These are phyloP conservation scores for Rhazya stricta DNA, from an alignment of 257 asterid genomes.

Conservation along the genomic window DNA sequence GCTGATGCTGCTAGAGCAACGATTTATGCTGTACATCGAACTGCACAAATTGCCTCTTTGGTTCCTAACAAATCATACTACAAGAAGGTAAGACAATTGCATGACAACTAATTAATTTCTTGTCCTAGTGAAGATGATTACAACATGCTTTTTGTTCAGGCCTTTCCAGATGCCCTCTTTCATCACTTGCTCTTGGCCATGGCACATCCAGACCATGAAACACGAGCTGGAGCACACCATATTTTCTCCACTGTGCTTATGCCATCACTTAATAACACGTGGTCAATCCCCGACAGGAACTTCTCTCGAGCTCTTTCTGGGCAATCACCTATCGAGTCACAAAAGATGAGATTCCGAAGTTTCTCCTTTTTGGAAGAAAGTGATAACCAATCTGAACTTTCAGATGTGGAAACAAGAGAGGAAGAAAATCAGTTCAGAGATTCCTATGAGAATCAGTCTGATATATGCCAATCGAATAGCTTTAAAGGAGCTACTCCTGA, in stretches of 20 bases:
- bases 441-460: conserved; percentile 18
- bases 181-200: conserved; percentile 49
- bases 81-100: conserved; percentile 29
- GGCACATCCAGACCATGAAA: conserved; percentile 47
- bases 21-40: conserved; percentile 38
- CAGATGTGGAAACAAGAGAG: conserved; percentile 22
- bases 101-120: no score
- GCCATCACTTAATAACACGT: conserved; percentile 35
- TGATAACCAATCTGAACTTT: conserved; percentile 13
- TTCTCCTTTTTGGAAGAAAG: conserved; percentile 27
- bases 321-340: conserved; percentile 23
- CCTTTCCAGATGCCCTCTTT: conserved; percentile 47
- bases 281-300: conserved; percentile 24
- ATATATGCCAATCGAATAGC: conserved; percentile 25
- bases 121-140: background rate
- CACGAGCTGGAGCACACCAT: conserved; percentile 42
- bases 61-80: conserved; percentile 38
- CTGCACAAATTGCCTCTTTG: conserved; percentile 38
- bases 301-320: conserved; percentile 20
- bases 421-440: conserved; percentile 22
- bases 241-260: conserved; percentile 44
- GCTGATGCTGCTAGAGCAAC: conserved; percentile 33
- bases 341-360: conserved; percentile 28
- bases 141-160: conserved; percentile 26
- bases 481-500: conserved; percentile 21